Base-by-base conservation (phyloP, 257 asterid species). In the Salvia hispanica region DNA sequence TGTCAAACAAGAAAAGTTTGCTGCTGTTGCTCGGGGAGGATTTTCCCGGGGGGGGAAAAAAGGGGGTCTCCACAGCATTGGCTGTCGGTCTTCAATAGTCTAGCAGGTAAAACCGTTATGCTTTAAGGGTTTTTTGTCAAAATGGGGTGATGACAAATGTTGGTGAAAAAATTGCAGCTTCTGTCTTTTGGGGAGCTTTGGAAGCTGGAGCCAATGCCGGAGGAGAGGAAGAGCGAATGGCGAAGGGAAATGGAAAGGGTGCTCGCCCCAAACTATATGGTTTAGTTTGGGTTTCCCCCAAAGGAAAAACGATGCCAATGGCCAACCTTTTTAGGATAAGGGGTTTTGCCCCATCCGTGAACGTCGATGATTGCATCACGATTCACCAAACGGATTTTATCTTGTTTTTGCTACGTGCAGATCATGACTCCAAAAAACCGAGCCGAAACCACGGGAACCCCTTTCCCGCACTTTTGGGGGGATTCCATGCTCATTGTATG, bases 141-240 rank as follows among this genome's bases (percentile, higher is more conserved):
- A 55, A 3, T 5, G 10, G 12, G n/a, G n/a, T 44, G n/a, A 66
- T 42, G 18, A 16, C 12, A 14, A 6, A n/a, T 52, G 2, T 33
- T 62, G 74, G 7, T 51, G 33, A 13, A 40, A 40, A 40, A 74
- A 67, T 47, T 79, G 71, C 87, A 93, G 99, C 88, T 65, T 83
- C 97, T 0, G 91, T 93, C 53, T 93, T n/a, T 93, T 62, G 99
- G 99, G 4, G 99, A 93, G 84, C 96, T 93, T 2, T 90, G 99
- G 99, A 93, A 93, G 84, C 74, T 93, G 66, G 99, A 90, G 83
- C 99, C 99, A 0, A 77, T 93, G 64, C 66, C 92, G 1, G 95
- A 90, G 76, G 97, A 90, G 56, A 72, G 84, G 62, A 93, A 85
- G 84, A 72, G 77, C 53, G 85, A 79, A 77, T 93, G 98, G 98